Evolutionary conservation across 257 asterid genomes (phyloP), one percentile per base, ranked within the genome.

Genomic region (Echites panduratus): DNA sequence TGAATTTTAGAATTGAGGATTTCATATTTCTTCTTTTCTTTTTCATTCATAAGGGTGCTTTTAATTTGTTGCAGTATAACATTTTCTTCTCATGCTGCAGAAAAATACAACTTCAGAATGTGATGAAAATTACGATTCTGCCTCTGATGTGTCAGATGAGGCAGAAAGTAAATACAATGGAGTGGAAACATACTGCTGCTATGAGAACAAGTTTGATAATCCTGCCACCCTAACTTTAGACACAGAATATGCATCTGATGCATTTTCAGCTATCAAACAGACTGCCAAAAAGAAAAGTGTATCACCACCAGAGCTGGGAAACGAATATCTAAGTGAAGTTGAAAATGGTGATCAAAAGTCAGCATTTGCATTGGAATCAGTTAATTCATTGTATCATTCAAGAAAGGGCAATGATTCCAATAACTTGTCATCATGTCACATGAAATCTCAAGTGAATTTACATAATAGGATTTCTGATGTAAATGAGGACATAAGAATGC

Each of bases 81-180:
- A 48, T 68, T 73, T 27, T 70, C 72, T 45, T 32, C 54, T 79
- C 41, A 61, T 65, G 24, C 43, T 75, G 63, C 71, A 88, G 97
- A 85, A 71, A 71, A 85, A 78, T 10, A 52, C 72, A 56, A 66
- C 66, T 66, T 72, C 83, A 68, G 73, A 73, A 14, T 67, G 71
- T 41, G 74, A 73, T 67, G 76, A 71, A 79, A 84, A 84, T 22
- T 82, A 81, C 59, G 91, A 86, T 79, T 86, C 81, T 76, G 77
- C 79, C 79, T 92, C 96, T 10, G 94, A 87, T 9, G 91, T 76
- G 80, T 92, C 96, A 4, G 95, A 92, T 47, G 98, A 92, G 84
- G 97, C 90, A 45, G 97, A 92, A 78, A 92, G 97, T 79, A 82
- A 90, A 77, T 92, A 86, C 59, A 80, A 78, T 89, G 95, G 92